Evolutionary conservation across 345 rosid species (phyloP).

Genomic region (Eucalyptus erythrocorys): DNA sequence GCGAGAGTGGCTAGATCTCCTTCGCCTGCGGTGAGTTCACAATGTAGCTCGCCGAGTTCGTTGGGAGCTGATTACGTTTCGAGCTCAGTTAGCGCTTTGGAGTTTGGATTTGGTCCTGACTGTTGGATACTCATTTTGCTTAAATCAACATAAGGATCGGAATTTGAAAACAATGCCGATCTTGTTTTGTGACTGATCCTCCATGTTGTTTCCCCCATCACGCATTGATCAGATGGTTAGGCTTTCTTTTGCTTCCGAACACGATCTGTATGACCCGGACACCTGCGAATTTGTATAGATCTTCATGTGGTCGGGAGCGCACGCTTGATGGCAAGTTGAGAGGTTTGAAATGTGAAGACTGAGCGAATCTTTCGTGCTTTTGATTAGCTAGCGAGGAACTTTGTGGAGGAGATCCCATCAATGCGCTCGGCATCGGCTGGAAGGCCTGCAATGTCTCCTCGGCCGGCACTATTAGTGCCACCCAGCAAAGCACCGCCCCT

Average conservation of each 20-base stretch:
- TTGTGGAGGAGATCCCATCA: constrained; percentile 31
- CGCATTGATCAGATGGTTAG: not conserved
- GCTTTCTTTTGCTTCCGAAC: not conserved
- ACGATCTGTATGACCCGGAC: not conserved
- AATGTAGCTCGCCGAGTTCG: not conserved
- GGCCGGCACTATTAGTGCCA: constrained; percentile 40
- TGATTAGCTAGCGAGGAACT: constrained; percentile 40
- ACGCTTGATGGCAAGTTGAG: not conserved
- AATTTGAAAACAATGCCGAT: not conserved
- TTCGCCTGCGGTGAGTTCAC: constrained; percentile 61
- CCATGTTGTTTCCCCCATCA: not conserved
- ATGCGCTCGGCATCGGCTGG: constrained; percentile 50
- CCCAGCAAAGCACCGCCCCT: constrained; percentile 40
- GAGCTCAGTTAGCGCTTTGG: not conserved
- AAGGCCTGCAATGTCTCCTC: constrained; percentile 37
- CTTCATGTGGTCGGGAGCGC: not conserved
- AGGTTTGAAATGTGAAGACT: not conserved
- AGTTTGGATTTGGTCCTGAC: not conserved
- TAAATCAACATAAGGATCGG: not conserved
- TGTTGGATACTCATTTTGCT: not conserved
- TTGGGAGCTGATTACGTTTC: not conserved
- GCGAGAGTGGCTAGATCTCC: constrained; percentile 69
- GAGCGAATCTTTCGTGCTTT: not conserved
- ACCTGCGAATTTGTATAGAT: not conserved
- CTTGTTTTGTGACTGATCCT: not conserved